Evolutionary conservation across 148 eudicot genomes (phyloP).

Genomic region (Mesembryanthemum crystallinum): DNA sequence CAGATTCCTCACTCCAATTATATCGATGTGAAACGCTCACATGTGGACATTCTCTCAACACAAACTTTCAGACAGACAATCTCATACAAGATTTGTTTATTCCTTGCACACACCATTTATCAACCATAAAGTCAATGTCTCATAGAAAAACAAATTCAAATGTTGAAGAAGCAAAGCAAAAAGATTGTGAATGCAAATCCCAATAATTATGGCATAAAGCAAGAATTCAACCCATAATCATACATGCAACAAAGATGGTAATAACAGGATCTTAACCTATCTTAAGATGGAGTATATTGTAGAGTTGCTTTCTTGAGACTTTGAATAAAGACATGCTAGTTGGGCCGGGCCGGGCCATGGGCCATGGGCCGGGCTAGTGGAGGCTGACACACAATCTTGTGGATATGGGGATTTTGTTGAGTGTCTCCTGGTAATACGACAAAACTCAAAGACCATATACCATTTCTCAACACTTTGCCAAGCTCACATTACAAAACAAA

Average conservation of each 20-base stretch:
- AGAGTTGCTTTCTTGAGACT: neutral
- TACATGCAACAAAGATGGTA: neutral
- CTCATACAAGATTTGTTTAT: too few species aligned
- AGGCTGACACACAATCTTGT: constrained; percentile 28
- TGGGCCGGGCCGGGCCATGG: neutral
- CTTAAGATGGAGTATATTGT: neutral
- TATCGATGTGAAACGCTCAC: too few species aligned
- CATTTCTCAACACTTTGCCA: constrained; percentile 13
- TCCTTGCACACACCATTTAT: too few species aligned
- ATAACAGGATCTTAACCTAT: too few species aligned
- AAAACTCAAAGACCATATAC: constrained; percentile 20
- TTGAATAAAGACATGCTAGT: neutral
- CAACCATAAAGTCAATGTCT: too few species aligned
- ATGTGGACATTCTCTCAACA: too few species aligned
- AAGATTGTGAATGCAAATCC: neutral
- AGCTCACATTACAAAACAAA: constrained; percentile 20
- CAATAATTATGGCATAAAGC: neutral
- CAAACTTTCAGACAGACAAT: too few species aligned
- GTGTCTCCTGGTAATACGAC: constrained; percentile 29
- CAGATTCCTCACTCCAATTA: too few species aligned
- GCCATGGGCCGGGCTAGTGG: constrained; percentile 11
- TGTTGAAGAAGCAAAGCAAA: constrained; percentile 5
- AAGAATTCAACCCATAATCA: neutral
- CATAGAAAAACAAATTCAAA: too few species aligned
- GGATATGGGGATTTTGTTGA: constrained; percentile 30